Conservation (phyloP, 495 filamentous ascomycete genomes). For the Aspergillus diversus region DNA sequence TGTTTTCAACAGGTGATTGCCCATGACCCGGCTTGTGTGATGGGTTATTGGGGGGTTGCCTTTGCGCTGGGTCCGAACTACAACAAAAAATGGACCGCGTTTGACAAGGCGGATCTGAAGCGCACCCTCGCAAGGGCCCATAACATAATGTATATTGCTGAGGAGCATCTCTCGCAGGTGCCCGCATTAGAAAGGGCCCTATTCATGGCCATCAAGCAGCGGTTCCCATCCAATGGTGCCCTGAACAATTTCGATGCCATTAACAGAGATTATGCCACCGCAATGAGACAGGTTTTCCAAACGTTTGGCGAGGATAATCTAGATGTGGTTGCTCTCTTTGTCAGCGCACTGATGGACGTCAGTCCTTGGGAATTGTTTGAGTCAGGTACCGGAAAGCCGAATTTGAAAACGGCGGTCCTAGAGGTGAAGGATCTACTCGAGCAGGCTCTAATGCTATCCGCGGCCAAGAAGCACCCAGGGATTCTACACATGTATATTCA, state of each 20-base stretch:
- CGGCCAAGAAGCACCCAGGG: slow-evolving; percentile 53
- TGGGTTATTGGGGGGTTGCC: slow-evolving; percentile 70
- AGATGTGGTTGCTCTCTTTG: slow-evolving; percentile 62
- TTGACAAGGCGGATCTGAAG: slow-evolving; percentile 55
- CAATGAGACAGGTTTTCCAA: slow-evolving; percentile 59
- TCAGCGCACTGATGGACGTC: slow-evolving; percentile 66
- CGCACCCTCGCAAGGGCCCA: slow-evolving; percentile 33
- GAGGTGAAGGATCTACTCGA: slow-evolving; percentile 64
- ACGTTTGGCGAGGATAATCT: slow-evolving; percentile 53
- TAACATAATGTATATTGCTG: slow-evolving; percentile 44
- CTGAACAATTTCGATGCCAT: slow-evolving; percentile 47
- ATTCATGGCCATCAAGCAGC: slow-evolving; percentile 55
- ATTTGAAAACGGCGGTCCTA: slow-evolving; percentile 54
- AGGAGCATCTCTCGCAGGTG: slow-evolving; percentile 26
- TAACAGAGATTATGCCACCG: slow-evolving; percentile 59
- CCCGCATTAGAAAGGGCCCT: slow-evolving; percentile 57
- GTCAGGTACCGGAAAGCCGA: slow-evolving; percentile 58
- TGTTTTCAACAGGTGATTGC: slow-evolving; percentile 46
- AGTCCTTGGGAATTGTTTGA: slow-evolving; percentile 70
- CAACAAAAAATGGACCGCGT: slow-evolving; percentile 71
- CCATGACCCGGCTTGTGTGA: slow-evolving; percentile 55
- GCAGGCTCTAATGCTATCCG: slow-evolving; percentile 42
- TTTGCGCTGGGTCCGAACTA: slow-evolving; percentile 70
- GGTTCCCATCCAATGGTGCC: slow-evolving; percentile 50
- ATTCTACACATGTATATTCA: slow-evolving; percentile 71